phyloP scores from a whole-genome alignment of 2,329 filamentous ascomycete genomes.

The Verticillium tricorpus region DNA sequence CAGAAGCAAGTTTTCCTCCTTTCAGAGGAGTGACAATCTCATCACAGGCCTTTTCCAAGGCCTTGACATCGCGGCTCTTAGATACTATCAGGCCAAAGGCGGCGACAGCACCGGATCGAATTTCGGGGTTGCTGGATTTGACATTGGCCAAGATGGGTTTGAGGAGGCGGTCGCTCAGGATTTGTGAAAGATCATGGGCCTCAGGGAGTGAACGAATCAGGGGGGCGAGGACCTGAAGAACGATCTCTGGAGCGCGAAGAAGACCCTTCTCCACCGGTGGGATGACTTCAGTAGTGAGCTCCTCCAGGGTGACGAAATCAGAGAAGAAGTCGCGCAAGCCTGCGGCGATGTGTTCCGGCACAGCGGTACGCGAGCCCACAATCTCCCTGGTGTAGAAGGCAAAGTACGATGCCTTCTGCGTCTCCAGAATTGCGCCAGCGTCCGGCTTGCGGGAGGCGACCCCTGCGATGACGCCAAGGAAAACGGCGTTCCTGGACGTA shows the following conservation, averaged over 20 bases:
- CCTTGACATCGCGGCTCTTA: constrained; percentile 51
- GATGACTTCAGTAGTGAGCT: constrained; percentile 70
- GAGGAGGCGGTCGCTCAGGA: constrained; percentile 67
- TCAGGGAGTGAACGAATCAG: constrained; percentile 66
- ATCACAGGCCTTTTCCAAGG: constrained; percentile 64
- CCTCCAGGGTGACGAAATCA: constrained; percentile 67
- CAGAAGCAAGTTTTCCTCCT: constrained; percentile 73
- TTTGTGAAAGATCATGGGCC: constrained; percentile 70
- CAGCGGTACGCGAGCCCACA: constrained; percentile 67
- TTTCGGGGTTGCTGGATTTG: constrained; percentile 79
- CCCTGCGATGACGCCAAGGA: constrained; percentile 83
- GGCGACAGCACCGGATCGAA: constrained; percentile 70
- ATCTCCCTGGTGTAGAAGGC: constrained; percentile 83
- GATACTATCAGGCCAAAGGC: constrained; percentile 69
- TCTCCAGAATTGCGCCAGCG: constrained; percentile 57
- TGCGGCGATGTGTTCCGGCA: constrained; percentile 68
- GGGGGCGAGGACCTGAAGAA: constrained; percentile 73
- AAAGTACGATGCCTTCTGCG: constrained; percentile 68
- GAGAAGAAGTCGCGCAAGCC: constrained; percentile 79
- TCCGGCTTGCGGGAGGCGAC: constrained; percentile 70
- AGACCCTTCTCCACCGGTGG: constrained; percentile 85
- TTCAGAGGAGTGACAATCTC: constrained; percentile 80
- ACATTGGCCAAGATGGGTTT: constrained; percentile 87
- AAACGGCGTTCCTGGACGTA: constrained; percentile 65
- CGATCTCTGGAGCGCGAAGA: constrained; percentile 83